Base-by-base conservation (phyloP, 2,329 filamentous ascomycete genomes). In the Calonectria multiphialidica region DNA sequence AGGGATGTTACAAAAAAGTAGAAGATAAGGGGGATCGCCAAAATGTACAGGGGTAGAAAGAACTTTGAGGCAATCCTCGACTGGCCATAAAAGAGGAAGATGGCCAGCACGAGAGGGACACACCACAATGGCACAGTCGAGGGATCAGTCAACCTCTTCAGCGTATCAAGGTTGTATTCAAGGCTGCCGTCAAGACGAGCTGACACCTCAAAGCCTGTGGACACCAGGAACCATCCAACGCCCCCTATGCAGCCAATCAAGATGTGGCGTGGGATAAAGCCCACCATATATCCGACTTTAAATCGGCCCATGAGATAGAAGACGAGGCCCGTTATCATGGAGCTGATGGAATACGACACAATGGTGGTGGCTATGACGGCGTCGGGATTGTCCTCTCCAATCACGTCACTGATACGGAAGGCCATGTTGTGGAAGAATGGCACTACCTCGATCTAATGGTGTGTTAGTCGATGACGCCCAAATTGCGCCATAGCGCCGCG, bases 401-500 rank as follows among this genome's bases (percentile, higher is more conserved):
- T 92, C 50, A 90, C 88, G 16, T 88, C 87, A 76, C 97, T 92
- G 80, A 98, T 98, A 35, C 93, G 96, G 74, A 93, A 92, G 0
- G 97, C 96, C 96, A 99, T 99, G 80, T 96, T 98, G 85, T 99
- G 97, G 82, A 99, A 98, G 85, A 99, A 99, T 0, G 96, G 97
- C 1, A 99, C 96, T 1, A 98, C 96, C 85, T 99, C 97, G 76
- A 98, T 99, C 91, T 93, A 74, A 12, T 23, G 73, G 61, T 9
- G 18, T 62, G 71, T 74, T 49, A 76, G 69, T 65, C 40, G 23
- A 23, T 8, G 47, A 47, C 18, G 37, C 16, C 21, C 21, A 13
- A 45, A 18, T 59, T 23, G 69, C 37, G n/a, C 33, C 3, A 53
- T 28, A 40, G 16, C 5, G 6, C 13, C 30, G 9, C 15, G 44